These are phyloP conservation scores for Penicillium sp. DNA, from an alignment of 2,329 filamentous ascomycete species.

Conservation along the genomic window DNA sequence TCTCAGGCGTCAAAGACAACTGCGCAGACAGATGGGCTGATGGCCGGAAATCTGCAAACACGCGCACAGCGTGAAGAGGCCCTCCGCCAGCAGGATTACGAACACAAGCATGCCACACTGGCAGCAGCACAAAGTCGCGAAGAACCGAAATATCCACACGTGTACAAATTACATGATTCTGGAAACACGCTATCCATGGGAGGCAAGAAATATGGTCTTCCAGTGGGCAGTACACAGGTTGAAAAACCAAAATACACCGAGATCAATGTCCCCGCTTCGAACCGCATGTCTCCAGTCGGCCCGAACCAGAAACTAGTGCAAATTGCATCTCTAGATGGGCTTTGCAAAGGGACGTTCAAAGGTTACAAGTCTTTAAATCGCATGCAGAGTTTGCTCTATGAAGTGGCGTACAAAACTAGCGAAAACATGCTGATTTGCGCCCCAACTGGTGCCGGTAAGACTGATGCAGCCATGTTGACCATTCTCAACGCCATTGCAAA, in stretches of 20 bases:
- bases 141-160: slow-evolving; percentile 82
- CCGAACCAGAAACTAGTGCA: slow-evolving; percentile 70
- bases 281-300: slow-evolving; percentile 68
- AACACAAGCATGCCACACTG: slow-evolving; percentile 75
- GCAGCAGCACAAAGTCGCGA: slow-evolving; percentile 66
- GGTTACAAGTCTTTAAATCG: slow-evolving; percentile 91
- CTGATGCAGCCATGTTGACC: slow-evolving; percentile 94
- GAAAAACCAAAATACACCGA: slow-evolving; percentile 84
- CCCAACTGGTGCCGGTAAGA: slow-evolving; percentile 97
- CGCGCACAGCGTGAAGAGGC: slow-evolving; percentile 74
- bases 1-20: slow-evolving; percentile 26
- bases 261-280: slow-evolving; percentile 76
- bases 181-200: slow-evolving; percentile 79
- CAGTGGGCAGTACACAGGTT: slow-evolving; percentile 66
- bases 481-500: slow-evolving; percentile 87
- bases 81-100: slow-evolving; percentile 68
- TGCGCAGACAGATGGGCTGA: slow-evolving; percentile 41
- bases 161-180: slow-evolving; percentile 78
- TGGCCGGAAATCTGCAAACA: slow-evolving; percentile 61
- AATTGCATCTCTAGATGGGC: slow-evolving; percentile 78
- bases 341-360: slow-evolving; percentile 88
- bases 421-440: slow-evolving; percentile 99
- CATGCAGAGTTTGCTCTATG: slow-evolving; percentile 97
- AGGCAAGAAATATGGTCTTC: slow-evolving; percentile 79
- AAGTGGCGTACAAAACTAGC: slow-evolving; percentile 89